Evolutionary conservation across 768 basidiomycete species (phyloP), one percentile per base, ranked within the genome.

Genomic region (Calocybe gangraenosa): DNA sequence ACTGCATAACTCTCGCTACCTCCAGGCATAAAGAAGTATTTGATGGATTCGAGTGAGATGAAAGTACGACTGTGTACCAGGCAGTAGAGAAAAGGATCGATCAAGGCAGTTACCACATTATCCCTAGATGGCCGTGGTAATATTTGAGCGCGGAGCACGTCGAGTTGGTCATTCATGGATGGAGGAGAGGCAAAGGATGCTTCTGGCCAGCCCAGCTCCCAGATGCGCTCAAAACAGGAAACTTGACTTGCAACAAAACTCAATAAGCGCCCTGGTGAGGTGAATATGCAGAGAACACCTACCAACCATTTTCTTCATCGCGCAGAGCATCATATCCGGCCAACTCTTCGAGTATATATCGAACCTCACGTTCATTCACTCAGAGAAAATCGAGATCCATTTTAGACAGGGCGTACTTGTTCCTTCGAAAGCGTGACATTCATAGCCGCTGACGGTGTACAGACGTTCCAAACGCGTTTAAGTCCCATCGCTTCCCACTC

Each of bases 171-270:
- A n/a, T 53, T 52, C 21, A 73, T 47, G 9, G 44, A 22, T 14
- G 35, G 3, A 11, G 45, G 9, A 35, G 57, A 52, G 19, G 69
- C 37, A 25, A 67, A 43, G 25, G 40, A 52, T 32, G 3, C 61
- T 55, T n/a, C n/a, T n/a, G n/a, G n/a, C n/a, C n/a, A n/a, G n/a
- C n/a, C n/a, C 0, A 69, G 67, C 51, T 77, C 70, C 76, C 76
- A 79, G 17, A 79, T 74, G 15, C 78, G 70, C 39, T 78, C 76
- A 49, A 76, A 78, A 51, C 72, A 76, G n/a, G 78, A 77, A 5
- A 76, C 67, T 55, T 78, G 68, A 51, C 78, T 79, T 3, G n/a
- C 32, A 36, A 25, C 5, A 17, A 34, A 18, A n/a, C n/a, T 42
- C 15, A 42, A 19, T 41, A 35, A 23, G 7, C 13, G 3, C 7